A percentile compares a stretch with the other conserved stretches of the same genome.
Evolutionary conservation across 73 alveolate genomes (phyloP).

Genomic region (Paramecium bursaria): DNA sequence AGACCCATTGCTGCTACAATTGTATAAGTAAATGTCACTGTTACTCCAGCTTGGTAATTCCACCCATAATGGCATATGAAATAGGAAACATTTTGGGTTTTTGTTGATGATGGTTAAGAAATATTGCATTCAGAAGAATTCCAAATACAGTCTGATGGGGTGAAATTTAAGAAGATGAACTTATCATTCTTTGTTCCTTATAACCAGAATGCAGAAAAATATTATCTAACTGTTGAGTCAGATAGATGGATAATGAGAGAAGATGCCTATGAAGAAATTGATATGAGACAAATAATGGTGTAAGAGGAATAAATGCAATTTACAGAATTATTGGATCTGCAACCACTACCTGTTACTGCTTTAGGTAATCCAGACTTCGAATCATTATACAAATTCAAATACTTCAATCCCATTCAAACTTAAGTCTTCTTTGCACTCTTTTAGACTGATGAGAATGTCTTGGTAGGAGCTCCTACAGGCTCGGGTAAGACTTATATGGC

Average conservation of each 20-base stretch:
- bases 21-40: conserved; percentile 71
- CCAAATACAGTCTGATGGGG: conserved; percentile 84
- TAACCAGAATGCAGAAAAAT: conserved; percentile 80
- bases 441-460: conserved; percentile 95
- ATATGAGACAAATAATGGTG: conserved; percentile 1
- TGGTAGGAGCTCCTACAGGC: conserved; percentile 99
- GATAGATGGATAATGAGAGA: conserved; percentile 95
- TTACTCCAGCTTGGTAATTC: conserved; percentile 93
- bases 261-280: conserved; percentile 16
- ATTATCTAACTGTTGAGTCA: conserved; percentile 82
- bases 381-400: conserved; percentile 90
- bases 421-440: conserved; percentile 87
- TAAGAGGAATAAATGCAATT: conserved; percentile 76
- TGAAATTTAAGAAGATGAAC: conserved; percentile 72
- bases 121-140: conserved; percentile 97
- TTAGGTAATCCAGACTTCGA: conserved; percentile 94
- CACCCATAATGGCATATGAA: conserved; percentile 94
- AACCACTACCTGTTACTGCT: conserved; percentile 97
- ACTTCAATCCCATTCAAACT: conserved; percentile 99
- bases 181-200: conserved; percentile 96
- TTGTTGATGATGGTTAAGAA: conserved; percentile 93
- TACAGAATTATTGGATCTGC: conserved; percentile 95
- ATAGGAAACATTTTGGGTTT: conserved; percentile 92
- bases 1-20: conserved; percentile 98
- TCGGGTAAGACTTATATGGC: conserved; percentile 99